A percentile compares a stretch with the other conserved stretches of the same genome.
Conservation (phyloP, 768 basidiomycete species). For the Pisolithus albus region DNA sequence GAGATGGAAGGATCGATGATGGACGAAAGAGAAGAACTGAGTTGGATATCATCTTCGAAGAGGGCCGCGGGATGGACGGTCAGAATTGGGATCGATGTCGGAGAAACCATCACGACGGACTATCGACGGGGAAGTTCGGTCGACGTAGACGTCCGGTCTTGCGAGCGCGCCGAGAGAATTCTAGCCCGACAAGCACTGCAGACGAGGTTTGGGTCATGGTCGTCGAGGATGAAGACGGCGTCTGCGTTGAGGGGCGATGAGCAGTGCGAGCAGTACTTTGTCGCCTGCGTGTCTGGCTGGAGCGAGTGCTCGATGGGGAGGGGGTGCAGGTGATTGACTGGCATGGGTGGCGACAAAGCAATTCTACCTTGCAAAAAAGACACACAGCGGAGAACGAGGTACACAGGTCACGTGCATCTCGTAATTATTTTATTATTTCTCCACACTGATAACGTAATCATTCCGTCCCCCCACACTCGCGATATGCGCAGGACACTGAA, state of each 20-base stretch:
- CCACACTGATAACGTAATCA: no score
- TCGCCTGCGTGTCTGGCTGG: constrained; percentile 17
- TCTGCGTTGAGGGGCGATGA: constrained; percentile 25
- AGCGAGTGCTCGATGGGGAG: constrained; percentile 17
- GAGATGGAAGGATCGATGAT: not conserved
- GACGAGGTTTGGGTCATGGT: constrained; percentile 28
- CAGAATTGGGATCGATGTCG: constrained; percentile 4
- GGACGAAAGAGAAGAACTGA: constrained; percentile 16
- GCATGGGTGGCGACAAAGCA: constrained; percentile 3
- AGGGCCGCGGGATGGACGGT: constrained; percentile 12
- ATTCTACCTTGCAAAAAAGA: not conserved
- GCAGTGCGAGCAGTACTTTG: constrained; percentile 30
- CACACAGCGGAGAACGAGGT: not conserved
- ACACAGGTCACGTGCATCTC: not conserved
- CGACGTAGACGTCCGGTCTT: constrained; percentile 18
- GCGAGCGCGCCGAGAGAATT: not conserved
- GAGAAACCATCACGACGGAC: constrained; percentile 11
- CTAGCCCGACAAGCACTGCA: constrained; percentile 45
- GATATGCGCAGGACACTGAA: no score
- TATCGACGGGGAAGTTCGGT: constrained; percentile 22
- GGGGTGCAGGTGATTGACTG: constrained; percentile 9
- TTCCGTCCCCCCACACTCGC: no score
- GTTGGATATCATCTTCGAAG: constrained; percentile 33
- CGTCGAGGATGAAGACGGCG: constrained; percentile 21
- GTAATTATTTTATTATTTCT: no score